Percentiles rank a stretch among this genome's conserved stretches.
Evolutionary conservation across 1,284 basidiomycete species (phyloP).

Genomic region (Gomphus bonarii): DNA sequence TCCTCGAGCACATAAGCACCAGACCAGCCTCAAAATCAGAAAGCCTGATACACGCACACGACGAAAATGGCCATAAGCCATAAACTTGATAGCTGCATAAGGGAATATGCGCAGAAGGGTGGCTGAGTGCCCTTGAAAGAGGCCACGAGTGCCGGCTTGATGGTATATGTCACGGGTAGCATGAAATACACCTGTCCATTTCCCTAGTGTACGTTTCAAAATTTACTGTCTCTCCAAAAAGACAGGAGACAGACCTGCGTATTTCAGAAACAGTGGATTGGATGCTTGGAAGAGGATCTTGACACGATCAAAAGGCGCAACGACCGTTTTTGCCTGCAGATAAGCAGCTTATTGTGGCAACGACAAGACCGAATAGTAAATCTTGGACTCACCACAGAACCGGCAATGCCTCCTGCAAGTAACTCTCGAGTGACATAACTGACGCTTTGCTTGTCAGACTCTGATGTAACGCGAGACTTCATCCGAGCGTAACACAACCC

Average conservation of each 20-base stretch:
- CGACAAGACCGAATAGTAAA: slow-evolving; percentile 8
- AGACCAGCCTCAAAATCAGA: not conserved
- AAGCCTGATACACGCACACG: not conserved
- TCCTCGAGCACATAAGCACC: slow-evolving; percentile 60
- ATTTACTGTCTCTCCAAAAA: slow-evolving; percentile 8
- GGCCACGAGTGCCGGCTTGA: slow-evolving; percentile 63
- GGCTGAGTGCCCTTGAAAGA: slow-evolving; percentile 94
- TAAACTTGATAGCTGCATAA: slow-evolving; percentile 96
- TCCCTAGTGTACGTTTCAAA: slow-evolving; percentile 36
- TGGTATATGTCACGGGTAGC: slow-evolving; percentile 78
- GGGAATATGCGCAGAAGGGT: slow-evolving; percentile 82
- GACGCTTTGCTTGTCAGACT: slow-evolving; percentile 57
- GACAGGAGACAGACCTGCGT: slow-evolving; percentile 51
- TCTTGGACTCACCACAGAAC: slow-evolving; percentile 69
- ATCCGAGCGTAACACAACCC: slow-evolving; percentile 31
- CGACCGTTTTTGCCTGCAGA: slow-evolving; percentile 76
- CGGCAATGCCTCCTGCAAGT: slow-evolving; percentile 86
- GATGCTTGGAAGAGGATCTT: slow-evolving; percentile 99
- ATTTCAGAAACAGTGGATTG: slow-evolving; percentile 91
- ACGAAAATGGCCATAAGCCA: slow-evolving; percentile 56
- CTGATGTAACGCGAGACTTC: slow-evolving; percentile 49
- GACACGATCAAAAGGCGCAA: slow-evolving; percentile 95
- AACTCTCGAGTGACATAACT: slow-evolving; percentile 75
- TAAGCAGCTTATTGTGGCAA: slow-evolving; percentile 6
- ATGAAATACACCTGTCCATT: slow-evolving; percentile 77